Base-by-base conservation (phyloP, 106 monocot species). In the Dioscorea alata region DNA sequence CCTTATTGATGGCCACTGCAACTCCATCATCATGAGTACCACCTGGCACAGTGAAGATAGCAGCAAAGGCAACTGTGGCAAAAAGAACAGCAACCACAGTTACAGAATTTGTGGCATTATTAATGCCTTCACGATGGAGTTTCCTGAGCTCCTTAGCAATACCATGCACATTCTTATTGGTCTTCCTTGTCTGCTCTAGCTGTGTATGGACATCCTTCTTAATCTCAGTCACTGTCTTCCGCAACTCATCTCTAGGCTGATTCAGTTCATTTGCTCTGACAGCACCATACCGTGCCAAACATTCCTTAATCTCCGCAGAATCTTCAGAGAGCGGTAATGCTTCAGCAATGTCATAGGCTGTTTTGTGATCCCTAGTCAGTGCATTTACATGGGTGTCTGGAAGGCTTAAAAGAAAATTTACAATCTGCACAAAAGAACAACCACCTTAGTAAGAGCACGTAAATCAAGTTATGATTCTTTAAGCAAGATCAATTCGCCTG, bases 271-370 rank as follows among this genome's bases (percentile, higher is more conserved):
- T 71, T 5, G 70, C 70, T 42, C 70, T 59, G 22, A 71, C 59
- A 22, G 48, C 70, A 60, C 70, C 70, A 61, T 59, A 59, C 21
- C 70, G 57, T 12, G 70, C 58, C 42, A 71, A 42, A 57, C 22
- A 60, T 49, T 71, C 70, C 48, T 71, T 71, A 12, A 83, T 79
- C 1, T 74, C 71, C 6, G 65, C 31, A n/a, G 76, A 53, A 24
- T 86, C 86, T 32, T 86, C 82, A 6, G 82, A 82, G 13, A 82
- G 79, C 5, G 78, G 82, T 42, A 86, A 73, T n/a, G 68, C 73
- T 65, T 85, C 85, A 0, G 81, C 85, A 33, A 85, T 78, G 74
- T 85, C 85, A 35, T 71, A 82, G 8, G 86, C 86, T 9, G 86
- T 86, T 69, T 82, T 86, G 28, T 79, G 86, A 60, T 86, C 86